Base-by-base conservation (phyloP, 2,329 filamentous ascomycete genomes). In the Beauveria sp. region DNA sequence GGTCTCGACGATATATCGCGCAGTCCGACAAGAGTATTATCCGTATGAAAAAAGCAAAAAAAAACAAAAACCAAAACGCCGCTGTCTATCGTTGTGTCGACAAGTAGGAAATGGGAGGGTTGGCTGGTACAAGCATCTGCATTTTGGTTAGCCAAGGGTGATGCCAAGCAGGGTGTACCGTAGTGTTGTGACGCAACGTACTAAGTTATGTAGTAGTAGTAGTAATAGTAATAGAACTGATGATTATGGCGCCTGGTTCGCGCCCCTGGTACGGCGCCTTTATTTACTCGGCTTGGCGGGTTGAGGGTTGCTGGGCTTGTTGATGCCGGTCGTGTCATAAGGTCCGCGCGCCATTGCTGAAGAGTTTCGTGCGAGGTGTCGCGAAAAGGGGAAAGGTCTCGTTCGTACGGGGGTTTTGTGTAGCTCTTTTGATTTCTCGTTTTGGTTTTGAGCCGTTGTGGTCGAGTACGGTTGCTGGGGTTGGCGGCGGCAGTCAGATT, bases 261-360 rank as follows among this genome's bases (percentile, higher is more conserved):
- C 48, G 60, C 28, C 10, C n/a, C 45, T 12, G 42, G 42, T 18
- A 7, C 12, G 22, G 31, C 22, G 42, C 34, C 34, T 45, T 45
- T 22, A n/a, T 63, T 34, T 61, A 50, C 61, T 63, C 40, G 62
- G 62, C 48, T 60, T 50, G 14, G 62, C 55, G 12, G 62, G 57
- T 22, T 61, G 62, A 28, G 62, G 62, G 16, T 60, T 55, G 49
- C 45, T 57, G 48, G 62, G 62, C 58, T 63, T 63, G 26, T 56
- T 58, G 6, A 63, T 61, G 51, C 62, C 62, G 3, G 62, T 63
- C 12, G 62, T 63, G 42, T 63, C 62, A 34, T 63, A 63, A 1
- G 62, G 62, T 40, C 62, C 62, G 53, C 62, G 62, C 10, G 62
- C 57, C 62, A 63, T 63, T 56, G 48, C 42, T 10, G 1, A 26